Percentiles rank a stretch among this genome's conserved stretches.
phyloP scores from a whole-genome alignment of 306 rosid species.

The Vigna reflexopilosa region DNA sequence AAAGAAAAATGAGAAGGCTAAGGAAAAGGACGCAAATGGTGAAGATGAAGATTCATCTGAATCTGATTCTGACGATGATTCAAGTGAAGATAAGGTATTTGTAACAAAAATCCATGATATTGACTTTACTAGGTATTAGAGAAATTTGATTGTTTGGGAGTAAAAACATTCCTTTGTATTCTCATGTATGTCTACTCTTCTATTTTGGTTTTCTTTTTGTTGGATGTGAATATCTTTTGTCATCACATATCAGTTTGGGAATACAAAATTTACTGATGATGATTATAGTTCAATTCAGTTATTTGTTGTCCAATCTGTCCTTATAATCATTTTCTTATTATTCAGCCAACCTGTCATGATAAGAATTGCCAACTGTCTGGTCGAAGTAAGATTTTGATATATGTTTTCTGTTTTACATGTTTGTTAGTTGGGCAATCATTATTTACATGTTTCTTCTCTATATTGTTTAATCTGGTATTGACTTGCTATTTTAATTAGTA shows the following conservation, averaged over 20 bases:
- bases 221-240: background rate
- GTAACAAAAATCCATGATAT: background rate
- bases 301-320: background rate
- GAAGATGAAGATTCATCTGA: constrained; percentile 21
- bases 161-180: background rate
- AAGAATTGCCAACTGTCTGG: background rate
- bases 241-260: background rate
- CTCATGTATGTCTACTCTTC: background rate
- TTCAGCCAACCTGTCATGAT: background rate
- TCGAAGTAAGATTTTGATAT: background rate
- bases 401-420: background rate
- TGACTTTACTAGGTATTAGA: background rate
- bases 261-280: background rate
- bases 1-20: background rate
- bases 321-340: background rate
- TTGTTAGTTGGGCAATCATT: background rate
- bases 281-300: background rate
- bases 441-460: background rate
- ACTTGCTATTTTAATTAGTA: background rate
- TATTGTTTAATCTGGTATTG: background rate
- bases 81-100: constrained; percentile 14
- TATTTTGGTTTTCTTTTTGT: background rate
- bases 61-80: background rate
- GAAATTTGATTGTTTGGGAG: background rate
- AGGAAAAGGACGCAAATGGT: background rate